phyloP scores from a whole-genome alignment of 805 yeast species.

The Brettanomyces sp. region DNA sequence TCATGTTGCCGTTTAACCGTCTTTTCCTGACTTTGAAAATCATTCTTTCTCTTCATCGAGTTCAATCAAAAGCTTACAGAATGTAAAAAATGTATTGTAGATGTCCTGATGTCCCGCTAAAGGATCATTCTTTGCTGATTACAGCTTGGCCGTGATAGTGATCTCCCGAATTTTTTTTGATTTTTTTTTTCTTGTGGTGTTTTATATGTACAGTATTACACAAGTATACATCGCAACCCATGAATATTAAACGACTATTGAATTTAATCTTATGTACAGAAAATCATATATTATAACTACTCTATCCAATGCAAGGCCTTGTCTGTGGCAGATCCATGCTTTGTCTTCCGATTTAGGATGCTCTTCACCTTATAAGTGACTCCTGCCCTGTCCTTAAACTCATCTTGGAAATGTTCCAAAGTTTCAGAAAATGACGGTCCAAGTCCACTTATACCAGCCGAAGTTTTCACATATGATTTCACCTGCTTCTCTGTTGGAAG shows the following conservation, averaged over 20 bases:
- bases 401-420: slow-evolving; percentile 46
- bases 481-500: slow-evolving; percentile 68
- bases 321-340: slow-evolving; percentile 31
- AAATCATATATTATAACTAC: slow-evolving; percentile 2
- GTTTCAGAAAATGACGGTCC: slow-evolving; percentile 62
- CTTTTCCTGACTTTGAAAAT: background rate
- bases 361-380: slow-evolving; percentile 49
- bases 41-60: slow-evolving; percentile 3
- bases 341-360: slow-evolving; percentile 51
- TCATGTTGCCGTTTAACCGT: background rate
- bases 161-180: no score
- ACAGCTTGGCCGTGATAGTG: no score
- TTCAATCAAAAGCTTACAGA: no score
- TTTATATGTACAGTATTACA: no score
- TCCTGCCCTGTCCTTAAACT: slow-evolving; percentile 49
- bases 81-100: no score
- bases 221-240: no score
- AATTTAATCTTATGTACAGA: background rate
- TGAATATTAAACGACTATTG: background rate
- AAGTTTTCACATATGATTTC: slow-evolving; percentile 43
- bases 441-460: slow-evolving; percentile 51
- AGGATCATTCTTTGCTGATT: no score
- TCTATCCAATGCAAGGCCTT: slow-evolving; percentile 41
- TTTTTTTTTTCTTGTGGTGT: no score
- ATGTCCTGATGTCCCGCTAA: no score